Base-by-base conservation (phyloP, 2,329 filamentous ascomycete species). In the Colletotrichum shisoi region DNA sequence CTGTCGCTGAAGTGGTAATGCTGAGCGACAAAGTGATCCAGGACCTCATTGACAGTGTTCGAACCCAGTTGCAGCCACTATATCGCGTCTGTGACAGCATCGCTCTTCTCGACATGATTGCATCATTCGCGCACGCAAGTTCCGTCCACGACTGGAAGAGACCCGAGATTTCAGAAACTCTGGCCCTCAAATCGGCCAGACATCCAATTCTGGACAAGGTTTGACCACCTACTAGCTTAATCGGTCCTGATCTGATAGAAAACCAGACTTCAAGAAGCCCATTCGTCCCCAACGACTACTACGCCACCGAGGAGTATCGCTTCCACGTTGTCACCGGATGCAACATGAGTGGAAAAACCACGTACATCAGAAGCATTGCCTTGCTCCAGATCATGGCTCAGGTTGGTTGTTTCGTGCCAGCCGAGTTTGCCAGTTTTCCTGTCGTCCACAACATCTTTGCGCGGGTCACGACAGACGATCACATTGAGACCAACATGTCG, bases 341-440 rank as follows among this genome's bases (percentile, higher is more conserved):
- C 76, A 99, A 99, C 73, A 99, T 99, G 95, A 96, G 93, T 72
- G 95, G 94, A 0, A 99, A 98, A 76, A 96, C 91, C 70, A 99
- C 94, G 0, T 98, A 97, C 74, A 97, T 98, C 69, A 88, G 93
- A 57, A 90, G 91, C 1, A 83, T 96, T 27, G 92, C 94, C 0
- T 81, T 99, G 39, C 87, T 96, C 74, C 88, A 91, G 51, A 88
- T 99, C 65, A 97, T 99, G 93, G 93, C 93, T 0, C 95, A 99
- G 73, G 89, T 97, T 58, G 94, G 94, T 3, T 91, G 88, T 72
- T 98, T 96, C 75, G 90, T 98, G 1, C 95, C 95, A 0, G 94
- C 93, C 0, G 83, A 89, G 37, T 95, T 92, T 73, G 95, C 93
- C 0, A 88, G 89, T 0, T 91, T 98, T 70, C 87, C 93, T 0